phyloP scores from a whole-genome alignment of 306 rosid genomes.

The Dryas octopetala region DNA sequence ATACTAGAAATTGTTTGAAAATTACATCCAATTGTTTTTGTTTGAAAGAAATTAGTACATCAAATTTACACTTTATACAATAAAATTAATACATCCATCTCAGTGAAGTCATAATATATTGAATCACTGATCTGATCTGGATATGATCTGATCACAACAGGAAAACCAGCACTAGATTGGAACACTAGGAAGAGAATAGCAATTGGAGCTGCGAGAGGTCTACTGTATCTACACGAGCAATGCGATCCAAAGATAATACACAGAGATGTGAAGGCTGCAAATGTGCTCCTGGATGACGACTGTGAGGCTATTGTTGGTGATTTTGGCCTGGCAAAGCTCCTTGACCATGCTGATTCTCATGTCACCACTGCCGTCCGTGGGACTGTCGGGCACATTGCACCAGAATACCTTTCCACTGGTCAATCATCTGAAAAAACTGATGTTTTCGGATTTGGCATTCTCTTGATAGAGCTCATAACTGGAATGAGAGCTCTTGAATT shows the following conservation, averaged over 20 bases:
- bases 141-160: constrained; percentile 36
- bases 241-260: constrained; percentile 98
- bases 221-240: constrained; percentile 89
- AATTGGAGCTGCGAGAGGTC: constrained; percentile 97
- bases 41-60: neutral
- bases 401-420: constrained; percentile 97
- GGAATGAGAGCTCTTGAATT: constrained; percentile 94
- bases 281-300: constrained; percentile 86
- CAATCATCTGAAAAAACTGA: constrained; percentile 99
- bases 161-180: constrained; percentile 94
- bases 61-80: neutral
- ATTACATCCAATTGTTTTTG: neutral
- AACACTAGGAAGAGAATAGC: constrained; percentile 91
- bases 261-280: constrained; percentile 97
- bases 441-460: constrained; percentile 93
- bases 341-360: constrained; percentile 92
- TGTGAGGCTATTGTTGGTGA: constrained; percentile 92
- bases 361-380: constrained; percentile 99
- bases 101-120: neutral
- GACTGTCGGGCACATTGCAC: constrained; percentile 97
- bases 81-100: neutral
- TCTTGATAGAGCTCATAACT: constrained; percentile 89
- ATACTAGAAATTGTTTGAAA: neutral
- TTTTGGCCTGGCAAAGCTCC: constrained; percentile 98
- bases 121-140: neutral